These are phyloP conservation scores for Piloderma croceum DNA, from an alignment of 768 basidiomycete species.

Conservation along the genomic window DNA sequence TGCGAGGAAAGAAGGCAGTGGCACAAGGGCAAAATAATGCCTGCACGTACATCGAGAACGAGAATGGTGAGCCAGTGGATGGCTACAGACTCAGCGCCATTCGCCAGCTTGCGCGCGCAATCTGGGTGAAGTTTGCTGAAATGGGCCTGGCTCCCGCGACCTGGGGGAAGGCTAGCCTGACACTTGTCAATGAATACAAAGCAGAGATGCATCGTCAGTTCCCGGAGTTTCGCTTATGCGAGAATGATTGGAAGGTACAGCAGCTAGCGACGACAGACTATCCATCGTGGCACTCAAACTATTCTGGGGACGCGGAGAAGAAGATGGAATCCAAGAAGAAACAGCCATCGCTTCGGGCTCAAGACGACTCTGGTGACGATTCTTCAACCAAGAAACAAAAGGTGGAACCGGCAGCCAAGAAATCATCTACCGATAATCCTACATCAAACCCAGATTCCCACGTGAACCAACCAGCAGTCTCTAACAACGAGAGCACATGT, in stretches of 20 bases:
- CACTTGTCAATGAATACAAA: constrained; percentile 5
- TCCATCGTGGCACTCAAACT: constrained; percentile 16
- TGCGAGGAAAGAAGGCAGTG: too few relatives aligned
- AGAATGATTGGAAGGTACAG: constrained; percentile 18
- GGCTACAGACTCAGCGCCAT: not conserved
- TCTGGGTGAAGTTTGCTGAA: not conserved
- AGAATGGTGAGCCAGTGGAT: not conserved
- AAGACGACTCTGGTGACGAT: too few relatives aligned
- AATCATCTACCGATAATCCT: too few relatives aligned
- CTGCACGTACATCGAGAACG: not conserved
- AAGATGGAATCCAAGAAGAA: too few relatives aligned
- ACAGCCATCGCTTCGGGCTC: too few relatives aligned
- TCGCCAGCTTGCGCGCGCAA: not conserved
- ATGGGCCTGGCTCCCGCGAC: constrained; percentile 1
- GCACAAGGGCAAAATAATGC: too few relatives aligned
- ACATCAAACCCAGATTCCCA: too few relatives aligned
- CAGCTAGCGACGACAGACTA: constrained; percentile 13
- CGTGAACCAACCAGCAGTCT: too few relatives aligned
- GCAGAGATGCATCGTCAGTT: constrained; percentile 11
- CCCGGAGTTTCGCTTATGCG: constrained; percentile 16
- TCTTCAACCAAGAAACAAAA: too few relatives aligned
- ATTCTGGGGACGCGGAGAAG: too few relatives aligned
- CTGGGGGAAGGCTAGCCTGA: constrained; percentile 6
- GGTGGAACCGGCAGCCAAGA: too few relatives aligned
- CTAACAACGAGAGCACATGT: too few relatives aligned